Evolutionary conservation across 306 rosid species (phyloP).

Genomic region (Mucuna pruriens): DNA sequence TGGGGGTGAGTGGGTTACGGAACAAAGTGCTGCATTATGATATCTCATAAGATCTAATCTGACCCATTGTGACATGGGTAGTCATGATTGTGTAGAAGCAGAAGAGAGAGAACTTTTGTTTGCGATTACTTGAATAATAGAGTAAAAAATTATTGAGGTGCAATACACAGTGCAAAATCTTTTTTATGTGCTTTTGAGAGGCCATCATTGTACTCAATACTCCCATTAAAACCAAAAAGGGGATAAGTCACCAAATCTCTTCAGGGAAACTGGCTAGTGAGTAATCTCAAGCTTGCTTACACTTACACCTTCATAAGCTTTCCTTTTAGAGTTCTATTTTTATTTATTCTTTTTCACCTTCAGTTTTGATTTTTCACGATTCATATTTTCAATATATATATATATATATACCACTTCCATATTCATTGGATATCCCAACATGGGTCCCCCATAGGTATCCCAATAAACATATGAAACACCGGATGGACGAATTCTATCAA

Average conservation of each 20-base stretch:
- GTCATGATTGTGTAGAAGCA: not conserved
- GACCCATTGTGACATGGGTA: constrained; percentile 15
- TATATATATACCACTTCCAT: not conserved
- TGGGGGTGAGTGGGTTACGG: not conserved
- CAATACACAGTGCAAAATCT: not conserved
- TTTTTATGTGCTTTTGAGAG: constrained; percentile 12
- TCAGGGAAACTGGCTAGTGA: not conserved
- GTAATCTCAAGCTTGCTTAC: not conserved
- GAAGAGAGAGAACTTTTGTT: not conserved
- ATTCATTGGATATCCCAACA: not conserved
- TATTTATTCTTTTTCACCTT: not conserved
- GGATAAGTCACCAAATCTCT: not conserved
- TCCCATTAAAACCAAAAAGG: constrained; percentile 9
- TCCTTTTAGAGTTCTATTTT: not conserved
- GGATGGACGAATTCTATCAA: not conserved
- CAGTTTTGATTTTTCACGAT: not conserved
- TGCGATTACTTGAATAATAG: not conserved
- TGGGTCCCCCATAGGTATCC: not conserved
- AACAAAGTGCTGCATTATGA: constrained; percentile 27
- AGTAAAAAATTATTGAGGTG: constrained; percentile 26
- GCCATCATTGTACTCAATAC: not conserved
- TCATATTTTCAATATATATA: not conserved
- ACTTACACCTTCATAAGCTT: not conserved
- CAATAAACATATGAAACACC: not conserved
- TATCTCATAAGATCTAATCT: not conserved